These are phyloP conservation scores for Boletales sp. DNA, from an alignment of 768 basidiomycete genomes.

Conservation along the genomic window DNA sequence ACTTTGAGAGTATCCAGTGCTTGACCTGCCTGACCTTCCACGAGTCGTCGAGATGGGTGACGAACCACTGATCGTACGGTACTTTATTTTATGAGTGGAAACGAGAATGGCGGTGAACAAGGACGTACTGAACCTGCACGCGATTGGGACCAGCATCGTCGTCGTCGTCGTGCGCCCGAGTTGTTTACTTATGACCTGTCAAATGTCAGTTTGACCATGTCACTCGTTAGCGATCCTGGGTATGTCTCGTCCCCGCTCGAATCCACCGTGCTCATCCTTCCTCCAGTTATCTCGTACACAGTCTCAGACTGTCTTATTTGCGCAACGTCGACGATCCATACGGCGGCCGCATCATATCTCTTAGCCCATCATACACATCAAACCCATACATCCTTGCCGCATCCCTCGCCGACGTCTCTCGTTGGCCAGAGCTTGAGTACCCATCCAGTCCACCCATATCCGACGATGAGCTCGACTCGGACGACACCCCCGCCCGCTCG, in stretches of 20 bases:
- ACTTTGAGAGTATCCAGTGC: slow-evolving; percentile 57
- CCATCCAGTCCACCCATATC: slow-evolving; percentile 71
- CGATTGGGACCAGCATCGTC: slow-evolving; percentile 37
- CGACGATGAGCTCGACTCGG: slow-evolving; percentile 60
- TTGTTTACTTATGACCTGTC: neutral
- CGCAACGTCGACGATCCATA: slow-evolving; percentile 87
- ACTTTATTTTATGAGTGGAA: slow-evolving; percentile 36
- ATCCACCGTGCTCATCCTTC: neutral
- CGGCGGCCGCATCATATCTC: slow-evolving; percentile 73
- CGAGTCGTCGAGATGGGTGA: slow-evolving; percentile 59
- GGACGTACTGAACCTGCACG: slow-evolving; percentile 55
- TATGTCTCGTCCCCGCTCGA: slow-evolving; percentile 23
- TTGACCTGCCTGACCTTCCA: slow-evolving; percentile 66
- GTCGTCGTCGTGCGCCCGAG: neutral
- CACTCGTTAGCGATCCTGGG: slow-evolving; percentile 64
- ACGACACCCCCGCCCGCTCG: slow-evolving; percentile 15
- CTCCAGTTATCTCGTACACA: slow-evolving; percentile 72
- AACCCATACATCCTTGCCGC: slow-evolving; percentile 84
- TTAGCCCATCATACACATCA: slow-evolving; percentile 70
- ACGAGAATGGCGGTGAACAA: slow-evolving; percentile 5
- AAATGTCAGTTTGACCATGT: slow-evolving; percentile 36
- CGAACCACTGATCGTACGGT: slow-evolving; percentile 72
- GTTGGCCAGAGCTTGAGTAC: slow-evolving; percentile 81
- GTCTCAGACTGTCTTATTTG: slow-evolving; percentile 81
- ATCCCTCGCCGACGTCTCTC: slow-evolving; percentile 69